phyloP scores from a whole-genome alignment of 371 early-diverging fungal genomes.

The Blastocladiella emersonii region DNA sequence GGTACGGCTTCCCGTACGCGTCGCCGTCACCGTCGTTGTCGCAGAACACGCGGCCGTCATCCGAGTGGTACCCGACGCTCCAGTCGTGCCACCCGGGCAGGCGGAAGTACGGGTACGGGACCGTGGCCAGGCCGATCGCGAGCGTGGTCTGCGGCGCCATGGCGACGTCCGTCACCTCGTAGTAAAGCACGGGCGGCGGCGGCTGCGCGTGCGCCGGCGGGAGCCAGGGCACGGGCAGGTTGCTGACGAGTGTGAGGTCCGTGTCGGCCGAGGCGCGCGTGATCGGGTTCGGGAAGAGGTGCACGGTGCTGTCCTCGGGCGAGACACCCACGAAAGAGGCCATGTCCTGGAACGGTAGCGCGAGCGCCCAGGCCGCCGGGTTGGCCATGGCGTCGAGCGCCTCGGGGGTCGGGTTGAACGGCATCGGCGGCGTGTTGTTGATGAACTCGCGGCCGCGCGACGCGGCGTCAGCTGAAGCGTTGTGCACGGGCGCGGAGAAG shows the following conservation, averaged over 20 bases:
- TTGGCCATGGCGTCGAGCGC: neutral
- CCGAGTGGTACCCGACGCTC: neutral
- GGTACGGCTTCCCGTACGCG: no score
- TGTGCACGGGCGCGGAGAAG: no score
- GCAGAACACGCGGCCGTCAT: neutral
- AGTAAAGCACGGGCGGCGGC: neutral
- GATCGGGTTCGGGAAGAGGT: neutral
- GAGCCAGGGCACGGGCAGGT: neutral
- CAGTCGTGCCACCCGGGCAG: slow-evolving; percentile 2
- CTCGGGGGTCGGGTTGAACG: neutral
- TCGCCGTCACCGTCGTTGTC: neutral
- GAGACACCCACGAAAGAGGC: neutral
- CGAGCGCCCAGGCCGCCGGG: neutral
- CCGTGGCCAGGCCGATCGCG: neutral
- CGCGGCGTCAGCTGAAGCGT: no score
- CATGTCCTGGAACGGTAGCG: neutral
- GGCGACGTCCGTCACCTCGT: neutral
- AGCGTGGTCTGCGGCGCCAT: neutral
- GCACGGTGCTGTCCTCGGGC: neutral
- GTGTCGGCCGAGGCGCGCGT: neutral
- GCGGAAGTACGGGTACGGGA: neutral
- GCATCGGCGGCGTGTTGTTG: neutral
- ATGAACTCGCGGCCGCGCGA: neutral
- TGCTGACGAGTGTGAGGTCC: neutral
- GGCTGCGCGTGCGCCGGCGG: neutral